Conservation (phyloP, 768 basidiomycete genomes). For the Leccinum aurantiacum region DNA sequence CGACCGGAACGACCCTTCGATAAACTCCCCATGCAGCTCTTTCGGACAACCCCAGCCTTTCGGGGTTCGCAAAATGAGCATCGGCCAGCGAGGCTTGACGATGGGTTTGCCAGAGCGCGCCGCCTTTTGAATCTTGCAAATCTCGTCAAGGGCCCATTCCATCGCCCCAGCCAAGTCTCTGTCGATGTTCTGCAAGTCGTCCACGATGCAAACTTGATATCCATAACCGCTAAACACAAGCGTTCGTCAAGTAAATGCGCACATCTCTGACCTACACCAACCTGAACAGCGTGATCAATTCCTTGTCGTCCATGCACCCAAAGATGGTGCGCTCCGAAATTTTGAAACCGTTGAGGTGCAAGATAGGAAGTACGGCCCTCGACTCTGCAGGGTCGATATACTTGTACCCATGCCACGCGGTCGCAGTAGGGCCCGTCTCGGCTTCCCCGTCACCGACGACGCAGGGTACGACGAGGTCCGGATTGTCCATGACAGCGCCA, state of each 20-base stretch:
- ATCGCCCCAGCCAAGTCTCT: constrained; percentile 77
- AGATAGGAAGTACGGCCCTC: constrained; percentile 87
- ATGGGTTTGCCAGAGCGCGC: constrained; percentile 77
- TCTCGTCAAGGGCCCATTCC: constrained; percentile 77
- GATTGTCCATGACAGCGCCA: constrained; percentile 90
- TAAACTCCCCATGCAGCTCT: constrained; percentile 60
- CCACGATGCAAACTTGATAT: constrained; percentile 86
- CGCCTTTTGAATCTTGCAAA: constrained; percentile 73
- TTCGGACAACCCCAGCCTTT: constrained; percentile 80
- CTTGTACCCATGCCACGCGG: constrained; percentile 85
- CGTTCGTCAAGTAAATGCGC: background rate
- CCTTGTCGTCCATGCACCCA: constrained; percentile 89
- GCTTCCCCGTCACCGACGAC: constrained; percentile 90
- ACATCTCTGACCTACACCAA: constrained; percentile 20
- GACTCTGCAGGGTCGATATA: constrained; percentile 89
- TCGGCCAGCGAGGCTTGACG: constrained; percentile 88
- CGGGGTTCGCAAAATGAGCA: constrained; percentile 82
- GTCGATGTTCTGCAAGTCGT: constrained; percentile 65
- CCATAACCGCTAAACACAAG: constrained; percentile 62
- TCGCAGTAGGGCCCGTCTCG: constrained; percentile 76
- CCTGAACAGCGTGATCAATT: constrained; percentile 75
- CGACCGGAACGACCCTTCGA: constrained; percentile 80
- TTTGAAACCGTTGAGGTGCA: constrained; percentile 88
- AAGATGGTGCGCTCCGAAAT: constrained; percentile 89
- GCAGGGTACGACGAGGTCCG: constrained; percentile 76